phyloP scores from a whole-genome alignment of 441 rosid species.

The Brassica hybrid region DNA sequence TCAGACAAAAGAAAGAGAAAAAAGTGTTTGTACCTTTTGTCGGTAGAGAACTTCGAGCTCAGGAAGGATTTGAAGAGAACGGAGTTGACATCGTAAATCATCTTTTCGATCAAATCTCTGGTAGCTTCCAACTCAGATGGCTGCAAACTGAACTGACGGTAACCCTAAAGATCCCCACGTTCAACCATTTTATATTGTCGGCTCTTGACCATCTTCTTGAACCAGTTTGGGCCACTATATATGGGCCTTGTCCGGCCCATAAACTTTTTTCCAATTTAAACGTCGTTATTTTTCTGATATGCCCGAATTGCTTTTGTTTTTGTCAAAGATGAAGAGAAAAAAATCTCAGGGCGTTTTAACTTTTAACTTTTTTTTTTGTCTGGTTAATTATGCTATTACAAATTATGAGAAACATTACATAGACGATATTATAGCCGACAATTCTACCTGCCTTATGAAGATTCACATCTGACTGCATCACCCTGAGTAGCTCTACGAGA shows the following conservation, averaged over 20 bases:
- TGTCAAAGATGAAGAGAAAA: too few relatives aligned
- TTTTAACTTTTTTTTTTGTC: too few relatives aligned
- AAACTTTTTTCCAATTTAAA: neutral
- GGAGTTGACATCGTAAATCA: conserved; percentile 98
- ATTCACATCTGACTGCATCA: too few relatives aligned
- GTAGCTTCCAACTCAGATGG: conserved; percentile 9
- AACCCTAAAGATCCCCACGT: conserved; percentile 21
- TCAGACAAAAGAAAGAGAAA: conserved; percentile 5
- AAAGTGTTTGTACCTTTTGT: conserved; percentile 62
- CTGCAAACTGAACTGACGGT: neutral
- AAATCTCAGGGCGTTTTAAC: neutral
- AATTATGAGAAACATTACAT: too few relatives aligned
- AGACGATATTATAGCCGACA: too few relatives aligned
- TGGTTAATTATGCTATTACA: too few relatives aligned
- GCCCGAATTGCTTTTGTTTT: neutral
- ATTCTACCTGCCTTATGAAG: too few relatives aligned
- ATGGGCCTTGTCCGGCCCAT: conserved; percentile 20
- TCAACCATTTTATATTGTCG: conserved; percentile 15
- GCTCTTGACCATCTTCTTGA: neutral
- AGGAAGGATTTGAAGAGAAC: conserved; percentile 86
- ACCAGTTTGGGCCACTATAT: conserved; percentile 14
- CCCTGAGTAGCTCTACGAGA: too few relatives aligned
- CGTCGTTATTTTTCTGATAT: neutral
- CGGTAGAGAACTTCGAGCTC: conserved; percentile 92
- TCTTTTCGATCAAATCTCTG: conserved; percentile 31